Conservation (phyloP, 345 rosid genomes). For the Eucalyptus tenuipes region DNA sequence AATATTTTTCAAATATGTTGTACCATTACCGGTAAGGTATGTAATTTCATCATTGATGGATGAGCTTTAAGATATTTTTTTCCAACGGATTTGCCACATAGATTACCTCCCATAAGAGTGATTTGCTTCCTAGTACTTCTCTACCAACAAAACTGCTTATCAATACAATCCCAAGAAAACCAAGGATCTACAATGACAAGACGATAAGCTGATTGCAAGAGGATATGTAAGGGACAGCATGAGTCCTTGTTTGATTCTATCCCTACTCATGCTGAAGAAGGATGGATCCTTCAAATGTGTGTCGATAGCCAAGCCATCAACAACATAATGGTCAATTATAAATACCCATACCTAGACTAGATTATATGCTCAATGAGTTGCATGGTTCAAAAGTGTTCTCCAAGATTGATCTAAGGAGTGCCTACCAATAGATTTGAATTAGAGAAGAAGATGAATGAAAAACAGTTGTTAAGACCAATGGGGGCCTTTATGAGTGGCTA, state of each 20-base stretch:
- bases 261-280: neutral
- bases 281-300: neutral
- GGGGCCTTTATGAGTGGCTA: neutral
- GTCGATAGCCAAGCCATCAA: neutral
- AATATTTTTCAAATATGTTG: neutral
- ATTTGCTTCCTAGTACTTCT: neutral
- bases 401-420: neutral
- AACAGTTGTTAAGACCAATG: neutral
- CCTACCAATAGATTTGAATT: neutral
- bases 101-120: neutral
- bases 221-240: neutral
- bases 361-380: neutral
- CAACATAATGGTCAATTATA: neutral
- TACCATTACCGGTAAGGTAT: neutral
- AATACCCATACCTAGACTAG: neutral
- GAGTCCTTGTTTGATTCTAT: neutral
- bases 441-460: neutral
- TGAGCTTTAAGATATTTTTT: neutral
- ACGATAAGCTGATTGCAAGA: neutral
- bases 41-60: neutral
- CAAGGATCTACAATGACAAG: neutral
- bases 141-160: neutral
- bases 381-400: neutral
- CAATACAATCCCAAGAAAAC: neutral
- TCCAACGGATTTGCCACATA: neutral